Percentiles rank a stretch among this genome's conserved stretches.
Evolutionary conservation across 148 eudicot genomes (phyloP).

Genomic region (Fagopyrum tataricum): DNA sequence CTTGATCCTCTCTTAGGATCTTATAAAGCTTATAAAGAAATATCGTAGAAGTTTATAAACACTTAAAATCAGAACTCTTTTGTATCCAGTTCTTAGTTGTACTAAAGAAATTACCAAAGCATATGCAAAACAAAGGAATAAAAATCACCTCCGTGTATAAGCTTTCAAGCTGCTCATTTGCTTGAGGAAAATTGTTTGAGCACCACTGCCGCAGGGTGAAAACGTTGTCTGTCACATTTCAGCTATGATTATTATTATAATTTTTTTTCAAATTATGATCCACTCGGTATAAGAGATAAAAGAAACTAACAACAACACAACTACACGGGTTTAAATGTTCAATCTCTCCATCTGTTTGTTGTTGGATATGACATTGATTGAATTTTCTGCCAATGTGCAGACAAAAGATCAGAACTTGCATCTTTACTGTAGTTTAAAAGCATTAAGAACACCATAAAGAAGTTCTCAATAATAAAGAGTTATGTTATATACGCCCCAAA

Average conservation of each 20-base stretch:
- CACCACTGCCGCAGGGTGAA: slow-evolving; percentile 90
- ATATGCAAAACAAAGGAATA: background rate
- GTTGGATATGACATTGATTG: slow-evolving; percentile 75
- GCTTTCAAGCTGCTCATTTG: slow-evolving; percentile 90
- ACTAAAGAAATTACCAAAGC: background rate
- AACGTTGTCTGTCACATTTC: slow-evolving; percentile 56
- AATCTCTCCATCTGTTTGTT: slow-evolving; percentile 99
- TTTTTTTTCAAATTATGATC: background rate
- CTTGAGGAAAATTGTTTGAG: slow-evolving; percentile 88
- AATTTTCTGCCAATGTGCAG: slow-evolving; percentile 45
- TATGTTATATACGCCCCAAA: no score
- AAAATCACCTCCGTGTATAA: slow-evolving; percentile 71
- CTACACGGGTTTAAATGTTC: background rate
- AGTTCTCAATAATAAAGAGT: slow-evolving; percentile 7
- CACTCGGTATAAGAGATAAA: background rate
- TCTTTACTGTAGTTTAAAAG: background rate
- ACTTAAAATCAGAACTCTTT: background rate
- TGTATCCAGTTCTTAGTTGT: background rate
- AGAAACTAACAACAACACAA: background rate
- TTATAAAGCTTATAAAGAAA: background rate
- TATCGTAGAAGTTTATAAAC: background rate
- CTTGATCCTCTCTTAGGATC: background rate
- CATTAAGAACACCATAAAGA: background rate
- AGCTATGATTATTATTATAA: background rate
- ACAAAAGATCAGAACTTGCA: slow-evolving; percentile 19